These are phyloP conservation scores for Hypomontagnella monticulosa DNA, from an alignment of 495 filamentous ascomycete species.

Conservation along the genomic window DNA sequence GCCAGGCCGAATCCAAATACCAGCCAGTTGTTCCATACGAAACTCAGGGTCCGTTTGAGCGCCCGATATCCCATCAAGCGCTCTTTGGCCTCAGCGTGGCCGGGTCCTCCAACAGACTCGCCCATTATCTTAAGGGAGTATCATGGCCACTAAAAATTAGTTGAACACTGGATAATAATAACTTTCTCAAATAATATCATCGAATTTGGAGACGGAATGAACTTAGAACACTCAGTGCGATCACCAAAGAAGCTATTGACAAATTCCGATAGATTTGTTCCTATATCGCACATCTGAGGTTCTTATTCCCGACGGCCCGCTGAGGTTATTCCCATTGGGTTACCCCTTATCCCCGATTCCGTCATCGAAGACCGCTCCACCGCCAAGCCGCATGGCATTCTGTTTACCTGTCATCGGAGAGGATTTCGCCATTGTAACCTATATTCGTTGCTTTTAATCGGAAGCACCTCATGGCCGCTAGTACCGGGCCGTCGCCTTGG, in stretches of 20 bases:
- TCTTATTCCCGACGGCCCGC: constrained; percentile 16
- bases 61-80: constrained; percentile 25
- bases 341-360: constrained; percentile 32
- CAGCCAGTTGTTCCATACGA: constrained; percentile 65
- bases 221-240: background rate
- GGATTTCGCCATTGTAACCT: background rate
- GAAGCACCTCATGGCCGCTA: constrained; percentile 2
- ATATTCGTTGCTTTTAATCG: background rate
- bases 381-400: constrained; percentile 11
- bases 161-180: background rate
- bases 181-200: constrained; percentile 2
- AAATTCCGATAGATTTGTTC: constrained; percentile 24
- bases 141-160: constrained; percentile 2
- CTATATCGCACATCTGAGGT: constrained; percentile 15
- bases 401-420: background rate
- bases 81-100: constrained; percentile 26
- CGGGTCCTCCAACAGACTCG: constrained; percentile 4
- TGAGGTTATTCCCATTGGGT: constrained; percentile 30
- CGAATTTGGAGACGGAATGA: background rate
- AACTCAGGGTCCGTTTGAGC: constrained; percentile 35
- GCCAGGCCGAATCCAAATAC: constrained; percentile 64
- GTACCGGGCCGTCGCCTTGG: constrained; percentile 24
- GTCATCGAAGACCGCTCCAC: constrained; percentile 19
- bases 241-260: constrained; percentile 5
- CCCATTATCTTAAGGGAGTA: constrained; percentile 13